Percentiles rank a stretch among this genome's conserved stretches.
phyloP scores from a whole-genome alignment of 352 stramenopile species.

The Phytophthora megakarya region DNA sequence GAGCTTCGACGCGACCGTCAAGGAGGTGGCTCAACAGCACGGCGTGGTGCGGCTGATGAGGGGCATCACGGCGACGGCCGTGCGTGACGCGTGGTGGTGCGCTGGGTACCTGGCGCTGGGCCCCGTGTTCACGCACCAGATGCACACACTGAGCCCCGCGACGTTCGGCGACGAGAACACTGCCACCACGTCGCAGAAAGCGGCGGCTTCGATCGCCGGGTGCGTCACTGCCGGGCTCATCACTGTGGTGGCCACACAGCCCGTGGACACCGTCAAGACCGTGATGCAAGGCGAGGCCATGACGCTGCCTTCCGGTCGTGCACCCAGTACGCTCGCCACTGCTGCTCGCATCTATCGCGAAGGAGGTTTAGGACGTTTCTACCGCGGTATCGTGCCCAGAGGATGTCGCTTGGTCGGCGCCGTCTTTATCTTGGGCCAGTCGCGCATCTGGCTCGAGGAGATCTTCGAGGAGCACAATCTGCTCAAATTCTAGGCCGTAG shows the following conservation, averaged over 20 bases:
- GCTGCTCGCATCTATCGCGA: conserved; percentile 53
- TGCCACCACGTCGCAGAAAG: conserved; percentile 64
- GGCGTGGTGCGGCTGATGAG: conserved; percentile 61
- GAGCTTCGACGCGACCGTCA: conserved; percentile 64
- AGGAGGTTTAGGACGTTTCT: conserved; percentile 61
- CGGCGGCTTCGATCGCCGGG: conserved; percentile 64
- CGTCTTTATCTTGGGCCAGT: conserved; percentile 83
- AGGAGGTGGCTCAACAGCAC: conserved; percentile 52
- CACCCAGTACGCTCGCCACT: conserved; percentile 48
- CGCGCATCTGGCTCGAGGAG: conserved; percentile 72
- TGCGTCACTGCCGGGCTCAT: conserved; percentile 74
- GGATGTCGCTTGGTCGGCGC: conserved; percentile 81
- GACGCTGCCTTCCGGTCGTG: conserved; percentile 37
- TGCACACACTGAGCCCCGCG: conserved; percentile 55
- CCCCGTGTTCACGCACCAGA: conserved; percentile 65
- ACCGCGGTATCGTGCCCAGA: conserved; percentile 73
- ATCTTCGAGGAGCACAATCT: conserved; percentile 69
- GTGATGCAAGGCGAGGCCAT: conserved; percentile 85
- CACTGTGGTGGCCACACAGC: conserved; percentile 78
- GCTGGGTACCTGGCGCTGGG: conserved; percentile 79
- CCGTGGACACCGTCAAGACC: conserved; percentile 85
- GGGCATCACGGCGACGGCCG: conserved; percentile 59
- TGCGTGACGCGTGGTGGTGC: conserved; percentile 78
- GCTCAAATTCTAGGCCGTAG: conserved; percentile 42
- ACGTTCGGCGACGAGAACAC: conserved; percentile 60